These are phyloP conservation scores for Tolypocladium sp. DNA, from an alignment of 2,329 filamentous ascomycete species.

Conservation along the genomic window DNA sequence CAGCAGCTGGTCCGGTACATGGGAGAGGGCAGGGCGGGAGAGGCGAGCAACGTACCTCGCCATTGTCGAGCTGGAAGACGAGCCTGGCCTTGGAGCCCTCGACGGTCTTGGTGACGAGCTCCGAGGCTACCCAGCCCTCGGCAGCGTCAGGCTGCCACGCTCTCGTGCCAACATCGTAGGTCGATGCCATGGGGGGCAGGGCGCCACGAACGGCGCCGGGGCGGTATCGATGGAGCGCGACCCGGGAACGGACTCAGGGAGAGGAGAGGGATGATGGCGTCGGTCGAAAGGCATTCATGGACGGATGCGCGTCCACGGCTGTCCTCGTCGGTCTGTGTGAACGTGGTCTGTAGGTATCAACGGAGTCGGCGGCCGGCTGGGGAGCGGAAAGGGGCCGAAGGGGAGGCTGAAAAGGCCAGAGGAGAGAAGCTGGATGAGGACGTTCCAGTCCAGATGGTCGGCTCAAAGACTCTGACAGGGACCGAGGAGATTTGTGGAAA, in stretches of 20 bases:
- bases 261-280: constrained; percentile 1
- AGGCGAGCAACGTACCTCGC: constrained; percentile 57
- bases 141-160: constrained; percentile 96
- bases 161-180: constrained; percentile 91
- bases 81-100: constrained; percentile 82
- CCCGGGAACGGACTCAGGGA: constrained; percentile 1
- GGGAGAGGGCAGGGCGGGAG: not conserved
- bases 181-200: constrained; percentile 65
- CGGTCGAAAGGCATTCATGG: constrained; percentile 19
- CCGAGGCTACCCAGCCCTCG: constrained; percentile 95
- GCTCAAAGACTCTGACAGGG: not conserved
- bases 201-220: constrained; percentile 4
- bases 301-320: constrained; percentile 11
- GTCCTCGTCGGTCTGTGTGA: not conserved
- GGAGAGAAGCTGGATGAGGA: not conserved
- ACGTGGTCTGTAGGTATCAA: not conserved
- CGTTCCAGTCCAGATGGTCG: not conserved
- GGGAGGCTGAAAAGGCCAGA: not conserved
- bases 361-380: not conserved
- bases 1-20: not conserved
- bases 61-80: constrained; percentile 83
- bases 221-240: constrained; percentile 7
- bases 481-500: not conserved
- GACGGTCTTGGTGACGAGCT: constrained; percentile 77
- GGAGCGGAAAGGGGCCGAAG: not conserved